Base-by-base conservation (phyloP, 83 land plant genomes). In the Larix sibirica region DNA sequence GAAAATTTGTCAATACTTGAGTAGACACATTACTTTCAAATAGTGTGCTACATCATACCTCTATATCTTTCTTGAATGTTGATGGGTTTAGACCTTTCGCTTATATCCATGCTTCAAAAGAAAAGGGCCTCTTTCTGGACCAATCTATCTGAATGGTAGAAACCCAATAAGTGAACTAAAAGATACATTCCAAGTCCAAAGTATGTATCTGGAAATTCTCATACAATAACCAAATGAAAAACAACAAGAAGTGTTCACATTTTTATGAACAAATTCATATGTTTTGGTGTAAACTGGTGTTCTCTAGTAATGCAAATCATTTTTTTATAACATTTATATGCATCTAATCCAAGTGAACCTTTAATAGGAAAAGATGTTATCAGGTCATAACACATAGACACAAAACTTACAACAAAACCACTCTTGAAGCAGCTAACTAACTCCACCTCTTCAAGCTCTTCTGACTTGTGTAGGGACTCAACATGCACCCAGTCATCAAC, bases 81-180 rank as follows among this genome's bases (percentile, higher is more conserved):
- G 83, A 79, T 77, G 88, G 94, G 60, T 92, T 90, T 44, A 88
- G 80, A 28, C 90, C 92, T 71, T 90, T 92, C 78, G 69, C 78
- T 54, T 90, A 80, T 71, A 92, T 68, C 94, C 94, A 92, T 70
- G 90, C 83, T 73, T 90, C 92, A 82, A 92, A 92, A 54, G 94
- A 86, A 50, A 90, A 80, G 73, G 90, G 90, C 82, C 88, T 92
- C 90, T 86, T 79, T 73, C 87, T 13, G 87, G 77, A 77, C 88
- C 83, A 77, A 92, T 85, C 50, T 86, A 81, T 6, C 92, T 84
- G 36, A 88, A 90, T 76, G 94, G 92, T 21, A 92, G 70, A 81
- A 90, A 90, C 59, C 92, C 92, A 69, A 90, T 67, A 78, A 92
- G 82, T 8, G 92, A 88, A 20, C 89, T 89, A 88, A 90, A 88